phyloP scores from a whole-genome alignment of 441 rosid species.

The Syzygium malaccense region DNA sequence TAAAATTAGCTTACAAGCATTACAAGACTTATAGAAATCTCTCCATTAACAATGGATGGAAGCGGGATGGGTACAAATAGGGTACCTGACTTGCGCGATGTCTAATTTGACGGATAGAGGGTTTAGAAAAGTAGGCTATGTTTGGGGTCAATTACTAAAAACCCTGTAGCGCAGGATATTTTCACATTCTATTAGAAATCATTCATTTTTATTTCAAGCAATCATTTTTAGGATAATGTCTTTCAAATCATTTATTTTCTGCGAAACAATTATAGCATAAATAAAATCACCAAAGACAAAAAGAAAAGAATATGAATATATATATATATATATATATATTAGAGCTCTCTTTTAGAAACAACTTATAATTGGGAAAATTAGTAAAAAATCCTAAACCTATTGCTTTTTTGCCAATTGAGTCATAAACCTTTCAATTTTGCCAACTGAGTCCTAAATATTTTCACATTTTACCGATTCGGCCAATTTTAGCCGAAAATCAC shows the following conservation, averaged over 20 bases:
- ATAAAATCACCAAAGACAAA: neutral
- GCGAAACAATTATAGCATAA: neutral
- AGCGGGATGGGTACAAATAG: neutral
- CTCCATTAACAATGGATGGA: neutral
- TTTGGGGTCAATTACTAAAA: neutral
- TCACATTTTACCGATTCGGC: rapidly evolving
- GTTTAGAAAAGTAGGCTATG: neutral
- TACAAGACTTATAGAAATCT: neutral
- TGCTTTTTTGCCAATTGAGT: too few relatives aligned
- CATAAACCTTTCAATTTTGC: too few relatives aligned
- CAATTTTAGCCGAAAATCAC: too few relatives aligned
- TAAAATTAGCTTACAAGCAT: neutral
- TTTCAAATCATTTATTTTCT: too few relatives aligned
- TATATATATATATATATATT: too few relatives aligned
- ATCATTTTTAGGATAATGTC: neutral
- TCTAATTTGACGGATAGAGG: neutral
- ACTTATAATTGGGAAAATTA: too few relatives aligned
- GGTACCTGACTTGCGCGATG: neutral
- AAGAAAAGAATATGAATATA: too few relatives aligned
- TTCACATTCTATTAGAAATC: too few relatives aligned
- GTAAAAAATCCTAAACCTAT: too few relatives aligned
- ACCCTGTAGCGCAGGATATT: neutral
- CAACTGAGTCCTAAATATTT: too few relatives aligned
- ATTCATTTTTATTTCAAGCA: neutral
- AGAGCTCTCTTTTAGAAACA: too few relatives aligned